Conservation (phyloP, 352 stramenopile genomes). For the Phytophthora fragariae region DNA sequence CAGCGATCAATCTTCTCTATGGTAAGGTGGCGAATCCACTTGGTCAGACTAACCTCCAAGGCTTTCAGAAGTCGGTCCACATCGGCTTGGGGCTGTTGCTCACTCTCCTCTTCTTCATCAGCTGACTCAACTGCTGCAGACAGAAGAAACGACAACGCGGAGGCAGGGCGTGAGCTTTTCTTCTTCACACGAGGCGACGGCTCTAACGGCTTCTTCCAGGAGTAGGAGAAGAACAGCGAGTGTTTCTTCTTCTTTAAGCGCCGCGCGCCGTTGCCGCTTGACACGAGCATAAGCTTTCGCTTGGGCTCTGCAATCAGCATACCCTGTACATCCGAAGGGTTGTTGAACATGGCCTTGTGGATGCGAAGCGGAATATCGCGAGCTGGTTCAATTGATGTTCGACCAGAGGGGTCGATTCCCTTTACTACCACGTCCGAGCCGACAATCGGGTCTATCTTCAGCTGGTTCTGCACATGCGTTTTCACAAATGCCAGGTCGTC, state of each 20-base stretch:
- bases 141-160: conserved; percentile 82
- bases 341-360: conserved; percentile 89
- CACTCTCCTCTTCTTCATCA: conserved; percentile 75
- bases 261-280: conserved; percentile 63
- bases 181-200: conserved; percentile 75
- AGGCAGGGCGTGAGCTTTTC: conserved; percentile 69
- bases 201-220: conserved; percentile 85
- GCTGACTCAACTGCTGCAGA: conserved; percentile 74
- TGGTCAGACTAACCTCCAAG: conserved; percentile 54
- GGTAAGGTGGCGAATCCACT: conserved; percentile 69
- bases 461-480: conserved; percentile 57
- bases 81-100: conserved; percentile 76
- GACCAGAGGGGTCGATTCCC: conserved; percentile 39
- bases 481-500: conserved; percentile 78
- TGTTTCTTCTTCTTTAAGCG: conserved; percentile 91
- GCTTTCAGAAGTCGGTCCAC: conserved; percentile 56
- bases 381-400: conserved; percentile 49
- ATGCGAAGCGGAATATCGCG: conserved; percentile 79
- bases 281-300: conserved; percentile 84
- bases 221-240: conserved; percentile 74
- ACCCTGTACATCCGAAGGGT: conserved; percentile 73
- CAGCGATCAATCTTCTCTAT: conserved; percentile 74
- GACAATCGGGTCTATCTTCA: conserved; percentile 52
- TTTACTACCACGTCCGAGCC: conserved; percentile 33
- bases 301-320: conserved; percentile 84